phyloP scores from a whole-genome alignment of 257 asterid species.

The Osmanthus fragrans region DNA sequence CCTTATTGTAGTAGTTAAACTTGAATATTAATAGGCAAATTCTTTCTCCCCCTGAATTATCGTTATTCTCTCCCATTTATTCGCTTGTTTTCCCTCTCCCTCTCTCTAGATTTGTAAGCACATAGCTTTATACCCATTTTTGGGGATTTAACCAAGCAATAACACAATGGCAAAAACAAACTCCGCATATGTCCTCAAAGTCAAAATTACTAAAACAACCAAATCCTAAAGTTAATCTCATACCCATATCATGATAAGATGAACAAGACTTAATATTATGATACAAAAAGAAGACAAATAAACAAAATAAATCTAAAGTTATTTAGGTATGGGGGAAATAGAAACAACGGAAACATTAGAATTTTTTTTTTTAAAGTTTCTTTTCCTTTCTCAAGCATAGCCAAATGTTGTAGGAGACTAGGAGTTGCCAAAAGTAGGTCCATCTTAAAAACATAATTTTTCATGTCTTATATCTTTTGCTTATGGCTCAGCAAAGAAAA shows the following conservation, averaged over 20 bases:
- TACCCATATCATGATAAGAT: neutral
- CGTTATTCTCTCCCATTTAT: no score
- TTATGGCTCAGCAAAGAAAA: no score
- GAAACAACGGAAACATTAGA: constrained; percentile 5
- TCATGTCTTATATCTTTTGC: no score
- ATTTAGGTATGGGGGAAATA: neutral
- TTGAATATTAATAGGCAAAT: no score
- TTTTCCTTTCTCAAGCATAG: no score
- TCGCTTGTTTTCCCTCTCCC: no score
- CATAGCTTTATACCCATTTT: neutral
- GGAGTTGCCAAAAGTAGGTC: no score
- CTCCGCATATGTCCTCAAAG: neutral
- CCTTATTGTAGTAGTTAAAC: no score
- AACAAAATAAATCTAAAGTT: neutral
- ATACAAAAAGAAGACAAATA: neutral
- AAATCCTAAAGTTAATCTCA: neutral
- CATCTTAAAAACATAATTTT: no score
- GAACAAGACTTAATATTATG: neutral
- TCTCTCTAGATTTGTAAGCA: neutral
- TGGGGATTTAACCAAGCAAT: neutral
- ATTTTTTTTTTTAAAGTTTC: no score
- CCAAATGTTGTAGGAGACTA: no score
- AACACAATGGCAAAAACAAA: constrained; percentile 7
- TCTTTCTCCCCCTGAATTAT: no score
- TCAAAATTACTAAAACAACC: neutral